A percentile compares a stretch with the other conserved stretches of the same genome.
phyloP scores from a whole-genome alignment of 2,329 filamentous ascomycete species.

The Trichoderma atrobrunneum region DNA sequence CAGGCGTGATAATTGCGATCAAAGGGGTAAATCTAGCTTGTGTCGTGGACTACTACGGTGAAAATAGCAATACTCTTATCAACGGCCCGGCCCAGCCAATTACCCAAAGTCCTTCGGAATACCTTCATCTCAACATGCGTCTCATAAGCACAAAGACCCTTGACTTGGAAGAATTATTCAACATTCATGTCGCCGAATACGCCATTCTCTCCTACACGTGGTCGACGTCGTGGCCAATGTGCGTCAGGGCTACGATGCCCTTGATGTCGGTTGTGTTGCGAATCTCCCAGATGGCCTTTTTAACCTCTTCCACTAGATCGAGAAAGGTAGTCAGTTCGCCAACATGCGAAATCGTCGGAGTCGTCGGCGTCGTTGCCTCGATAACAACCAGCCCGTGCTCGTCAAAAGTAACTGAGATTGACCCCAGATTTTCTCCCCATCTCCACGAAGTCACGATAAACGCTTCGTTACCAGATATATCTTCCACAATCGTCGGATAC shows the following conservation, averaged over 20 bases:
- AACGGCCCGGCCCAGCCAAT: too few species aligned
- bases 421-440: slow-evolving; percentile 67
- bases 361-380: slow-evolving; percentile 61
- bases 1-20: too few species aligned
- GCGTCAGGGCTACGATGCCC: slow-evolving; percentile 63
- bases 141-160: not conserved
- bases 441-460: slow-evolving; percentile 68
- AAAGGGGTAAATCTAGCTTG: too few species aligned
- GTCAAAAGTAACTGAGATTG: slow-evolving; percentile 64
- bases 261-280: slow-evolving; percentile 59
- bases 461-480: slow-evolving; percentile 62
- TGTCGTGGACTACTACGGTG: too few species aligned
- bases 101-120: too few species aligned
- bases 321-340: slow-evolving; percentile 57
- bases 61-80: too few species aligned
- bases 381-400: slow-evolving; percentile 61
- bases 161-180: not conserved
- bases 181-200: not conserved
- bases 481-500: slow-evolving; percentile 62
- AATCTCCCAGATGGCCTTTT: slow-evolving; percentile 61
- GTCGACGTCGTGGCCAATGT: slow-evolving; percentile 65
- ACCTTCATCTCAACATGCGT: not conserved
- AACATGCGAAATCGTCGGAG: slow-evolving; percentile 56
- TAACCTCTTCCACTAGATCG: slow-evolving; percentile 56
- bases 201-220: slow-evolving; percentile 29